These are phyloP conservation scores for Posidonia australis DNA, from an alignment of 106 monocot species.

Conservation along the genomic window DNA sequence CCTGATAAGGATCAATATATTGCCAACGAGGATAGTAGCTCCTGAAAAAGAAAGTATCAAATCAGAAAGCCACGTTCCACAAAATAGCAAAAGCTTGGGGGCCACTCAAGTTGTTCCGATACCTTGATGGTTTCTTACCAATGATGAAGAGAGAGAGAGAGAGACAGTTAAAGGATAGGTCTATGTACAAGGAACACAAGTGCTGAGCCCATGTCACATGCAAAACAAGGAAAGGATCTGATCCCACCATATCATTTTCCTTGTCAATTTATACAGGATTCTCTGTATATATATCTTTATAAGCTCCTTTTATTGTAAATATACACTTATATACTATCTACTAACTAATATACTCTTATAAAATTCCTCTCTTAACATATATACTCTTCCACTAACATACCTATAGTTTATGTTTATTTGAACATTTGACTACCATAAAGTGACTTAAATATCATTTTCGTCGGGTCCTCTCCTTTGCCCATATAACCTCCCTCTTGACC, in stretches of 20 bases:
- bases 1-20: background rate
- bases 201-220: background rate
- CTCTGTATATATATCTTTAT: no score
- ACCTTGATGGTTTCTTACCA: background rate
- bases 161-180: background rate
- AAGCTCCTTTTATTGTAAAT: no score
- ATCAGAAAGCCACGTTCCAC: background rate
- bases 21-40: background rate
- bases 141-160: background rate
- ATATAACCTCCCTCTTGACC: no score
- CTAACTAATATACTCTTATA: no score
- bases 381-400: no score
- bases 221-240: conserved; percentile 3
- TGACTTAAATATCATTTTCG: no score
- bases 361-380: no score
- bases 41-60: background rate
- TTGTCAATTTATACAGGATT: background rate
- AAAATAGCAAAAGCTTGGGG: background rate
- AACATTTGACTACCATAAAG: no score
- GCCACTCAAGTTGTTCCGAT: conserved; percentile 3
- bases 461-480: no score
- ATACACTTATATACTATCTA: no score
- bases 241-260: conserved; percentile 1
- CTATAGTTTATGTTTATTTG: no score
- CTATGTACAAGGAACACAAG: background rate